Evolutionary conservation across 2,329 filamentous ascomycete species (phyloP).

Genomic region (Aspergillus brunneoviolaceus): DNA sequence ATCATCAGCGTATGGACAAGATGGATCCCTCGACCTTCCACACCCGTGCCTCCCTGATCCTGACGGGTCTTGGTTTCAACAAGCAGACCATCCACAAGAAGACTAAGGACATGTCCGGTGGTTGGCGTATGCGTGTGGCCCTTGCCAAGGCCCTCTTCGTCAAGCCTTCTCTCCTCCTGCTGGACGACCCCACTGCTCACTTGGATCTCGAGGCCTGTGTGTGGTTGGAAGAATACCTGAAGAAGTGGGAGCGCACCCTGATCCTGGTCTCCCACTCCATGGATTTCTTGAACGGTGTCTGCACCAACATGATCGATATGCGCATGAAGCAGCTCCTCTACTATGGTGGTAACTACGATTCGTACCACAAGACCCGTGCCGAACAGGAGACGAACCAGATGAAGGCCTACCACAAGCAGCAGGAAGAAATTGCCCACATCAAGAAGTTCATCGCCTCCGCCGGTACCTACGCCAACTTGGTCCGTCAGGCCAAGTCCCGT

Average conservation of each 20-base stretch:
- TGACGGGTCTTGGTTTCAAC: slow-evolving; percentile 99
- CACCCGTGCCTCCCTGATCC: slow-evolving; percentile 90
- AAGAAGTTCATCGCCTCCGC: slow-evolving; percentile 99
- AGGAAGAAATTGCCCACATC: slow-evolving; percentile 98
- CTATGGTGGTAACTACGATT: slow-evolving; percentile 99
- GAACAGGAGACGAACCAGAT: slow-evolving; percentile 98
- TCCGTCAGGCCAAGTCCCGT: slow-evolving; percentile 96
- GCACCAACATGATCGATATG: slow-evolving; percentile 99
- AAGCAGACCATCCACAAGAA: slow-evolving; percentile 97
- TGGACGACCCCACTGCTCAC: slow-evolving; percentile 98
- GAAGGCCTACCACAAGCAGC: slow-evolving; percentile 99
- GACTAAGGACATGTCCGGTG: slow-evolving; percentile 99
- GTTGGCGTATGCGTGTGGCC: slow-evolving; percentile 99
- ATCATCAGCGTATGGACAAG: slow-evolving; percentile 81
- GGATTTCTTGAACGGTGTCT: slow-evolving; percentile 99
- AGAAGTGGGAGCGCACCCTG: slow-evolving; percentile 98
- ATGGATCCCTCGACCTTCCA: slow-evolving; percentile 98
- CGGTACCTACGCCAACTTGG: slow-evolving; percentile 99
- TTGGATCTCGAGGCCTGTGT: slow-evolving; percentile 99
- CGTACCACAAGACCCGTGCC: slow-evolving; percentile 87
- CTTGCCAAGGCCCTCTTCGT: slow-evolving; percentile 97
- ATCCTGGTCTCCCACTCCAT: slow-evolving; percentile 95
- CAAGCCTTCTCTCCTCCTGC: slow-evolving; percentile 90
- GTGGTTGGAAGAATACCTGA: slow-evolving; percentile 99
- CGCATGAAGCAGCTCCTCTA: slow-evolving; percentile 82